Base-by-base conservation (phyloP, 2,329 filamentous ascomycete species). In the Colletotrichum australisinense region DNA sequence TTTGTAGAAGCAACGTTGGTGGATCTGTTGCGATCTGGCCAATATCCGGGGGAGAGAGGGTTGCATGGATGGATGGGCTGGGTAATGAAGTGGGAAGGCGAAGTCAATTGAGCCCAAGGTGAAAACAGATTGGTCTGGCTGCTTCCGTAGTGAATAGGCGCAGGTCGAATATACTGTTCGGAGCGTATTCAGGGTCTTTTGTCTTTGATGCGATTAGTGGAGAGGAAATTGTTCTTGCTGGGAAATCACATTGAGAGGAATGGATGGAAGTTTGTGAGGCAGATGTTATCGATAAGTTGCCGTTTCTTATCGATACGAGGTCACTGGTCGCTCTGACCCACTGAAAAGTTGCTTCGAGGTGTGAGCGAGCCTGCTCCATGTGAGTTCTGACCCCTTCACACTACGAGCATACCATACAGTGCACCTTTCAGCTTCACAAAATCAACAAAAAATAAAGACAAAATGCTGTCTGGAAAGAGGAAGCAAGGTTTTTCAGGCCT, bases 401-500 rank as follows among this genome's bases (percentile, higher is more conserved):
- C 52, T 16, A 26, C 22, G 22, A 57, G 32, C 42, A 9, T 60
- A 7, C 8, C 19, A 57, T 46, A 3, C 59, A 19, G 24, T 28
- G 35, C 9, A 9, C 28, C n/a, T 5, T 5, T 4, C 24, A 46
- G 24, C 14, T 53, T 24, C 14, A 38, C n/a, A 72, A 2, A 62
- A 53, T 62, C 42, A 49, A n/a, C 19, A 5, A 32, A 32, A 52
- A 35, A 9, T 16, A 9, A 16, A 24, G 5, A 73, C 60, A 63
- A 38, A 42, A 74, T 74, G 72, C 49, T 72, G n/a, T 67, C 69
- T 2, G 19, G 73, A 69, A 68, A 79, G 77, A 65, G 76, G 72
- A 63, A 76, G 69, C 46, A 64, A 38, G 60, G 63, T 2, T 9
- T 60, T 3, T 53, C 57, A 8, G 73, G 71, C 11, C 78, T 86